These are phyloP conservation scores for Yamadazyma phyllophila DNA, from an alignment of 805 yeast genomes.

Conservation along the genomic window DNA sequence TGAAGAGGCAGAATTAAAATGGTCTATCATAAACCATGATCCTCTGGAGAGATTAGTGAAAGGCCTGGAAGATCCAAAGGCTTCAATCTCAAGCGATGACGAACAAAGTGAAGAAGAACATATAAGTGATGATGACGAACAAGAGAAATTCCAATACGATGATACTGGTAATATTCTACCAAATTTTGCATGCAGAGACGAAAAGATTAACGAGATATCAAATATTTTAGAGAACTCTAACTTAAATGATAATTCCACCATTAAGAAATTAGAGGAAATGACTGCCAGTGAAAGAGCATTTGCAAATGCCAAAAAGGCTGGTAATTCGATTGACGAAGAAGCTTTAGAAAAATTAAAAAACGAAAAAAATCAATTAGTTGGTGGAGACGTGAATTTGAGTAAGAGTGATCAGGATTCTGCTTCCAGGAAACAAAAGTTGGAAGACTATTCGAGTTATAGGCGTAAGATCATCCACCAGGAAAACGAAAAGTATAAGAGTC, in stretches of 20 bases:
- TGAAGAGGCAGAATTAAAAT: constrained; percentile 46
- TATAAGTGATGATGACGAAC: constrained; percentile 57
- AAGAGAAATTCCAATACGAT: constrained; percentile 54
- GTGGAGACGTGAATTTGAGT: constrained; percentile 40
- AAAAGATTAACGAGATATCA: constrained; percentile 38
- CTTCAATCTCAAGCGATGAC: constrained; percentile 19
- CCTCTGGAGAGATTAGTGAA: constrained; percentile 61
- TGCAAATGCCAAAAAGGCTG: constrained; percentile 52
- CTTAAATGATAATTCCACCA: constrained; percentile 44
- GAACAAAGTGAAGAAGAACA: constrained; percentile 59
- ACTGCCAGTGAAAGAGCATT: constrained; percentile 59
- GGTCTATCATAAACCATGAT: constrained; percentile 70
- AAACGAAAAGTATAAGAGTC: constrained; percentile 28
- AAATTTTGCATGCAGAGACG: constrained; percentile 49
- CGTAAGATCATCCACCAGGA: constrained; percentile 59
- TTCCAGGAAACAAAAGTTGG: constrained; percentile 49
- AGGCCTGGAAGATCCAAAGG: constrained; percentile 3
- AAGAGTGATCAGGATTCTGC: constrained; percentile 46
- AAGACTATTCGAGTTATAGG: constrained; percentile 57
- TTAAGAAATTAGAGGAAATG: constrained; percentile 52
- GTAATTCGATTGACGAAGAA: constrained; percentile 33
- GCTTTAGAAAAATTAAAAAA: constrained; percentile 30
- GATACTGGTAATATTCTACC: constrained; percentile 61
- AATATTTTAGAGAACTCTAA: constrained; percentile 37
- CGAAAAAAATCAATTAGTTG: constrained; percentile 41